Conservation (phyloP, 306 rosid species). For the Trifolium repens region DNA sequence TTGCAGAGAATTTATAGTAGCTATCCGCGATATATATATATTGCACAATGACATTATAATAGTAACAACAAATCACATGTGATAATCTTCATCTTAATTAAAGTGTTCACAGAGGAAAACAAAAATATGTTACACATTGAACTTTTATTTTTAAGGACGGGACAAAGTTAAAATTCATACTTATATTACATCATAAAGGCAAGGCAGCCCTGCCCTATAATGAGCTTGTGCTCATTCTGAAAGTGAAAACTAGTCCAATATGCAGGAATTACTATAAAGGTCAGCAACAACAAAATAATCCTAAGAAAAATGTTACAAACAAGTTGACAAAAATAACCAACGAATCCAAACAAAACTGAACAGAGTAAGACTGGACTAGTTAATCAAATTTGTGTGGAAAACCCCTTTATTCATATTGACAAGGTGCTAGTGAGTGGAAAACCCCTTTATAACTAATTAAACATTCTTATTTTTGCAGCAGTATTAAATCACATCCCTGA, state of each 20-base stretch:
- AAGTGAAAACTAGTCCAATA: neutral
- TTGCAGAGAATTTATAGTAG: no score
- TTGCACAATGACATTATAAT: no score
- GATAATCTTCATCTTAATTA: neutral
- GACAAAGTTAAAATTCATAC: neutral
- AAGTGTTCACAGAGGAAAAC: neutral
- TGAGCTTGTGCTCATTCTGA: neutral
- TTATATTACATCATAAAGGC: neutral
- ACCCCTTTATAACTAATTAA: neutral
- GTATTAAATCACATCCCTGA: neutral
- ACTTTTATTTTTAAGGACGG: neutral
- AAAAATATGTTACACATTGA: neutral
- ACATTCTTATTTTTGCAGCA: neutral
- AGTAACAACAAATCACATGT: no score
- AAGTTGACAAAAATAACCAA: neutral
- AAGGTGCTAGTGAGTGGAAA: slow-evolving; percentile 11
- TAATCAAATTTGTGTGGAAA: neutral
- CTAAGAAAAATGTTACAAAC: neutral
- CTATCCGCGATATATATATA: no score
- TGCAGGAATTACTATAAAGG: neutral
- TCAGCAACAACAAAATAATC: slow-evolving; percentile 8
- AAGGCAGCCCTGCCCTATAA: neutral
- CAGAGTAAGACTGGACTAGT: neutral
- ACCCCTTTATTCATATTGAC: neutral
- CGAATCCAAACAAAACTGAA: neutral